Conservation (phyloP, 1,284 basidiomycete species). For the Moesziomyces antarcticus region DNA sequence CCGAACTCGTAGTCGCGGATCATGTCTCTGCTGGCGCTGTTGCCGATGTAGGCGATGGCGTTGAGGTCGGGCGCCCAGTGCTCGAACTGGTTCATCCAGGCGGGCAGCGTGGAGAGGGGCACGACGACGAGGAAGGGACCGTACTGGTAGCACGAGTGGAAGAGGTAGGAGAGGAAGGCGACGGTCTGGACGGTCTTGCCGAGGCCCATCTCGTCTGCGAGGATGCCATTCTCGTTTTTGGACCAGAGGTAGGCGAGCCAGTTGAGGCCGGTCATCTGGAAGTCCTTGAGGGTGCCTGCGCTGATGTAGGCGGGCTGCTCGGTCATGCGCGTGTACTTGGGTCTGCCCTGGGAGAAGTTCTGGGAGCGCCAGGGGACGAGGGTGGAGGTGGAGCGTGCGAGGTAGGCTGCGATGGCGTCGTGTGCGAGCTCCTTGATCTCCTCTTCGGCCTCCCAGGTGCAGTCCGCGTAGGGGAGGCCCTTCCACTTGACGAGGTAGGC, state of each 20-base stretch:
- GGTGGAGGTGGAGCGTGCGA: constrained; percentile 79
- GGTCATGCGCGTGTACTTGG: constrained; percentile 84
- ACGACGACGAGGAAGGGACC: constrained; percentile 98
- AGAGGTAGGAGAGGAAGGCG: constrained; percentile 93
- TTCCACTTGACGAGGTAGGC: constrained; percentile 99
- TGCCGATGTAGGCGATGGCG: constrained; percentile 91
- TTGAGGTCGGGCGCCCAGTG: constrained; percentile 94
- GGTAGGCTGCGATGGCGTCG: constrained; percentile 82
- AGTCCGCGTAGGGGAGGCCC: constrained; percentile 90
- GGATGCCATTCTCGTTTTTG: constrained; percentile 93
- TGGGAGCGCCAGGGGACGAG: constrained; percentile 88
- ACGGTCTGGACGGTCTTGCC: constrained; percentile 98
- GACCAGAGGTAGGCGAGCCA: constrained; percentile 98
- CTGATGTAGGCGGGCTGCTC: constrained; percentile 91
- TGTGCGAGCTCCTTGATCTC: constrained; percentile 75
- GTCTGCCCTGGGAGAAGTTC: constrained; percentile 78
- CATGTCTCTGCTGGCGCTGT: constrained; percentile 82
- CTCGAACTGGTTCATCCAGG: constrained; percentile 96
- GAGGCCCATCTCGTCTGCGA: constrained; percentile 99
- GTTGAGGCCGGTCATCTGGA: constrained; percentile 96
- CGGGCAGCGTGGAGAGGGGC: constrained; percentile 96
- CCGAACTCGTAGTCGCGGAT: constrained; percentile 87
- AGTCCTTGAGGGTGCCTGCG: constrained; percentile 87
- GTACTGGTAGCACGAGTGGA: constrained; percentile 88
- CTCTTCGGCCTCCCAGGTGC: constrained; percentile 88